Base-by-base conservation (phyloP, 2,329 filamentous ascomycete genomes). In the Blastomyces gilchristii region DNA sequence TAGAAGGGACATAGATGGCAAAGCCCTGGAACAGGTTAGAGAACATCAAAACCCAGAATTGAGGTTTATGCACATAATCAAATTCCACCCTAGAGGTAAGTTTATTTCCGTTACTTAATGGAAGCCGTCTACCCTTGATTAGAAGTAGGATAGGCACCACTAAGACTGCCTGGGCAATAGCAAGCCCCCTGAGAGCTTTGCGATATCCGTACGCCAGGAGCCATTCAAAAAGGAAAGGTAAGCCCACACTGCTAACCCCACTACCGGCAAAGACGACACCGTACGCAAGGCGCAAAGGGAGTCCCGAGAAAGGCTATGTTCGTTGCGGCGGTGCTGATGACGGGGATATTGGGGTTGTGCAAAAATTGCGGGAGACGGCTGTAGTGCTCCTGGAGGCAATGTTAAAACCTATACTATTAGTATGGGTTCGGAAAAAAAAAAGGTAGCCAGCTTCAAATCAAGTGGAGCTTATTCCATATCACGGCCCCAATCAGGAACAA, bases 1-100 rank as follows among this genome's bases (percentile, higher is more conserved):
- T 54, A n/a, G 52, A 54, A 54, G 52, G 31, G 31, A 54, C 52
- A 31, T 34, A 54, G 52, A 54, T 54, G 52, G 52, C 28, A 37
- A 54, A 54, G 52, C 52, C 52, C n/a, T 54, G 28, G 25, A 54
- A 54, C 9, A 54, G 52, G 28, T 37, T 54, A 31, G 52, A 54
- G 18, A 54, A 3, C 31, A 31, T 18, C 18, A 54, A 31, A n/a
- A 54, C 31, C 52, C 31, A 54, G 31, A 54, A 54, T 37, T 54
- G 52, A 37, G 52, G 14, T 8, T 34, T 54, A 5, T n/a, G 12
- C 14, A 54, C 2, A n/a, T 37, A 54, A 22, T 54, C 28, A 37
- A 54, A 54, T 9, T 54, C 52, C 52, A 54, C 14, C 41, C 4
- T 18, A 0, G 18, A 7, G 7, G 52, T 28, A 12, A n/a, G 31